Evolutionary conservation across 768 basidiomycete genomes (phyloP).

Genomic region (Naematelia encephala): DNA sequence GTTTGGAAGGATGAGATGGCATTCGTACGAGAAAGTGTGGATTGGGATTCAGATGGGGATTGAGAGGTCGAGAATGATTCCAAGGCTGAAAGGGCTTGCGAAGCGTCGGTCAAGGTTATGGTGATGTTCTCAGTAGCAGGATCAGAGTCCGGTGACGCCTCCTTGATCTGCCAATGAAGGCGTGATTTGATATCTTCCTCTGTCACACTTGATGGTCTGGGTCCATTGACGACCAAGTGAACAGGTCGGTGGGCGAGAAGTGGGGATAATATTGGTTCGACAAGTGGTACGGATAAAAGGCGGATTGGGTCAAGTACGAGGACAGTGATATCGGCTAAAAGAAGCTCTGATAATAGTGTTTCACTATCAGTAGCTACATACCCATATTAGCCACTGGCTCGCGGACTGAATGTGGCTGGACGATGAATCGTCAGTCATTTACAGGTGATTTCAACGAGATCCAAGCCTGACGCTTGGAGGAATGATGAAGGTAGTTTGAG

Average conservation of each 20-base stretch:
- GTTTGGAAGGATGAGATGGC: conserved; percentile 7
- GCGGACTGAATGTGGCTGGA: background rate
- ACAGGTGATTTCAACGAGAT: conserved; percentile 33
- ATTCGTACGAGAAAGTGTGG: conserved; percentile 5
- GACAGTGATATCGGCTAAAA: conserved; percentile 22
- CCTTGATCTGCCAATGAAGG: conserved; percentile 10
- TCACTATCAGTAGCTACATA: conserved; percentile 10
- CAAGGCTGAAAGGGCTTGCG: conserved; percentile 20
- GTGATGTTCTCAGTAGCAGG: background rate
- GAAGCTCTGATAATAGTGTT: conserved; percentile 19
- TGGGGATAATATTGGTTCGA: conserved; percentile 12
- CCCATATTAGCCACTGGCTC: conserved; percentile 4
- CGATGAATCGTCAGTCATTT: conserved; percentile 4
- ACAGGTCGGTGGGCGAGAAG: conserved; percentile 9
- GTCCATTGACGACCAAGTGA: conserved; percentile 39
- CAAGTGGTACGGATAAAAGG: conserved; percentile 19
- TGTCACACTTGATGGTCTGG: conserved; percentile 15
- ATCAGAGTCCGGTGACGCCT: conserved; percentile 4
- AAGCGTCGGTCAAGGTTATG: conserved; percentile 23
- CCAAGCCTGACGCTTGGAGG: conserved; percentile 25
- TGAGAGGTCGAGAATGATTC: conserved; percentile 15
- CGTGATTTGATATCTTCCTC: conserved; percentile 6
- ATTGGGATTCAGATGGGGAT: conserved; percentile 2
- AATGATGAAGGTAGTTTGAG: conserved; percentile 27
- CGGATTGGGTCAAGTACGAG: conserved; percentile 45